Base-by-base conservation (phyloP, 495 filamentous ascomycete genomes). In the Haplographium delicatum region DNA sequence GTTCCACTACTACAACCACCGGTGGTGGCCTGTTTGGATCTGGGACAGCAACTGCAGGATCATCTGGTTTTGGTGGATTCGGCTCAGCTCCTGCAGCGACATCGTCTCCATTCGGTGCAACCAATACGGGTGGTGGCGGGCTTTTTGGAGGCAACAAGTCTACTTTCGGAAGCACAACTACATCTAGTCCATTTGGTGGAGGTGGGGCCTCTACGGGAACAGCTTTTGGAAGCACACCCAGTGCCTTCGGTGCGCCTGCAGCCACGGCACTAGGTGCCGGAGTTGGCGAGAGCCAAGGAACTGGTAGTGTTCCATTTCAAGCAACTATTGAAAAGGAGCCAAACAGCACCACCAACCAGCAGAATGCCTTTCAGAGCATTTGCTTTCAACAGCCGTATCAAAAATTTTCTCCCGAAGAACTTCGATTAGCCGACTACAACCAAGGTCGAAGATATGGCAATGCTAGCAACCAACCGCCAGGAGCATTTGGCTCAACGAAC, bases 331-430 rank as follows among this genome's bases (percentile, higher is more conserved):
- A 98, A 68, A 97, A 96, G 62, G 94, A 98, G 57, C 61, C 61
- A 13, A 72, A 69, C 43, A 66, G 65, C 48, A 64, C 52, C 19
- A 70, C 70, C 4, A 77, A 62, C 26, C 70, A 74, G 35, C 84
- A 73, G 44, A 88, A 85, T 61, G 76, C 85, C 20, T 98, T 82
- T 62, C 91, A 97, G 64, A 95, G 84, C 57, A 85, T 98, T 53
- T 79, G 80, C 11, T 94, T 95, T 57, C 84, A 86, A 75, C 82
- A 82, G 39, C 80, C 88, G 0, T 97, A 96, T 68, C 80, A 79
- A 63, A 90, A 89, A 53, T 96, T 80, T 67, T 96, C 89, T 4
- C 80, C 87, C 28, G 93, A 98, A 64, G 93, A 98, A 66, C 68
- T 98, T 38, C 80, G 93, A 61, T 65, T 95, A 47, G 88, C 79